Base-by-base conservation (phyloP, 2,329 filamentous ascomycete species). In the Venturia carpophila region DNA sequence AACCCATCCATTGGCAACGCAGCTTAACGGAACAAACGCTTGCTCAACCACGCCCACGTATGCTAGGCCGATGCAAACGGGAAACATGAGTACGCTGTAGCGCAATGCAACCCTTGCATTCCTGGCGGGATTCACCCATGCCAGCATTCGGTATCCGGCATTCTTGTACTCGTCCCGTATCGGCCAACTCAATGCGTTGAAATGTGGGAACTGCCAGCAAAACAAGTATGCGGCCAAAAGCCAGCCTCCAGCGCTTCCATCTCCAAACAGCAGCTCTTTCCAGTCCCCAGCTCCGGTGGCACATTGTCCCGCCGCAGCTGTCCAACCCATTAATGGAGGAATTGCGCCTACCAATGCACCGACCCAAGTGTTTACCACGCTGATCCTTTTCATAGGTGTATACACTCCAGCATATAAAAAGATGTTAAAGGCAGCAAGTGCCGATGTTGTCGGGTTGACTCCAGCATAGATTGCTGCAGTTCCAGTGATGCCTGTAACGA, bases 201-300 rank as follows among this genome's bases (percentile, higher is more conserved):
- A 99, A 77, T 99, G 94, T 3, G 94, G 92, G 73, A 99, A 97
- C 74, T 99, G 93, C 94, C 94, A 99, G 15, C 92, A 89, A 69
- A 96, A 96, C 5, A 99, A 80, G 7, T 97, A 78, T 0, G 83
- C 86, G 0, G 91, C 93, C 17, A 97, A 80, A 0, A 97, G 79
- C 94, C 94, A 99, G 4, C 93, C 94, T 5, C 94, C 94, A 13
- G 86, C 78, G 34, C 80, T 83, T 75, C 85, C 71, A 74, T 87
- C 73, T 71, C 90, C 87, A 65, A 95, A 84, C 0, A 96, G 79
- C 47, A 96, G 82, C 72, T 94, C 91, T 61, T 83, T 82, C 55
- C 63, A 94, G 13, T 85, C 87, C 4, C 74, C 75, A 41, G 49
- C 65, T 7, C 73, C 71, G 39, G 78, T 77, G 10, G 92, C 92